A percentile compares a stretch with the other conserved stretches of the same genome.
Evolutionary conservation across 768 basidiomycete genomes (phyloP).

Genomic region (Xerocomellus chrysenteron): DNA sequence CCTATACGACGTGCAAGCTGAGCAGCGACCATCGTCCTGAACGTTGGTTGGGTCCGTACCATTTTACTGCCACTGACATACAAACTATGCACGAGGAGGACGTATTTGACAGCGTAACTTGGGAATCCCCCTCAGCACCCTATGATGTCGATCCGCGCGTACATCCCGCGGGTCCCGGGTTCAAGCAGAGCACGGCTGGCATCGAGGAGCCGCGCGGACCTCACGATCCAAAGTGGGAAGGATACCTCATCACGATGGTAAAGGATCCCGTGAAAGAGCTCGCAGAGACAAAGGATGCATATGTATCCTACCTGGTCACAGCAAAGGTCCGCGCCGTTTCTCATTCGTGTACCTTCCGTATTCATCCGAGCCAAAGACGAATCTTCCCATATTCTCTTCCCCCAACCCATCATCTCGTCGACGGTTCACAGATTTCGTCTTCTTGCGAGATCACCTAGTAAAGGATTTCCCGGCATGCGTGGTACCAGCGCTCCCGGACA

Average conservation of each 20-base stretch:
- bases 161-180: slow-evolving; percentile 63
- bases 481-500: slow-evolving; percentile 95
- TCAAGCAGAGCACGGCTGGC: slow-evolving; percentile 76
- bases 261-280: slow-evolving; percentile 95
- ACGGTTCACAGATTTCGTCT: slow-evolving; percentile 96
- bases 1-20: neutral
- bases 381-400: slow-evolving; percentile 81
- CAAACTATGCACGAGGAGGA: slow-evolving; percentile 77
- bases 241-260: slow-evolving; percentile 77
- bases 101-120: slow-evolving; percentile 88
- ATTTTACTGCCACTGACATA: neutral
- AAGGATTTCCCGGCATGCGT: slow-evolving; percentile 97
- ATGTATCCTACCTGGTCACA: slow-evolving; percentile 89
- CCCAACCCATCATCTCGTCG: slow-evolving; percentile 74
- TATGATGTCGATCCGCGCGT: slow-evolving; percentile 46
- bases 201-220: slow-evolving; percentile 63
- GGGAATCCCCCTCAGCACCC: slow-evolving; percentile 73
- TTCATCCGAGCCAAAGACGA: slow-evolving; percentile 59
- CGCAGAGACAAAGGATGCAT: slow-evolving; percentile 95
- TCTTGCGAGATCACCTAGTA: slow-evolving; percentile 82
- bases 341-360: neutral
- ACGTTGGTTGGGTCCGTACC: neutral
- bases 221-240: slow-evolving; percentile 89
- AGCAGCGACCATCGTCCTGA: slow-evolving; percentile 6
- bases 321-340: slow-evolving; percentile 64